A percentile compares a stretch with the other conserved stretches of the same genome.
These are phyloP conservation scores for Termitomyces sp. DNA, from an alignment of 768 basidiomycete genomes.

Conservation along the genomic window DNA sequence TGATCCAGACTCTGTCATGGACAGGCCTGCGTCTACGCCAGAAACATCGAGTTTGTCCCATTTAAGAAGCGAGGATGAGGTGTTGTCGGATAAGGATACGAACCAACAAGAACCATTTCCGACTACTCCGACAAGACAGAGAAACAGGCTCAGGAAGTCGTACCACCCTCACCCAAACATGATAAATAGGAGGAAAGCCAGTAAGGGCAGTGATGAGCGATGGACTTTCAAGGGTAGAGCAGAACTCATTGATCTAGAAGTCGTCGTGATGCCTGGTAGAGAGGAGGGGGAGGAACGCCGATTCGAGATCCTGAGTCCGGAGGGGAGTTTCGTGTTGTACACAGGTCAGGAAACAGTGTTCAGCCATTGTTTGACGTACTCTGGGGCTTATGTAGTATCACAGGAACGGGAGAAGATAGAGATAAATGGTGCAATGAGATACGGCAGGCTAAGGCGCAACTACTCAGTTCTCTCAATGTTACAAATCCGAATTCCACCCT, in stretches of 20 bases:
- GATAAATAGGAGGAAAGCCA: conserved; percentile 25
- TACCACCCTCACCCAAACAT: conserved; percentile 24
- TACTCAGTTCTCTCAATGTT: conserved; percentile 64
- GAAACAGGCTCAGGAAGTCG: conserved; percentile 15
- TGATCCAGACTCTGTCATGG: conserved; percentile 10
- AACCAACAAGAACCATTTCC: conserved; percentile 13
- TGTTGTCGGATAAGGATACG: conserved; percentile 21
- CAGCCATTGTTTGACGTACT: background rate
- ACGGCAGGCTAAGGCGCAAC: conserved; percentile 60
- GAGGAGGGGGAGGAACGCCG: conserved; percentile 48
- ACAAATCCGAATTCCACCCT: conserved; percentile 78
- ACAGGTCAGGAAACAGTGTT: conserved; percentile 37
- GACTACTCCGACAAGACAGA: conserved; percentile 12
- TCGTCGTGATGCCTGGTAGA: conserved; percentile 47
- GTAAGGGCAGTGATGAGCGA: conserved; percentile 52
- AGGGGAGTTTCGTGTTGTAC: conserved; percentile 71
- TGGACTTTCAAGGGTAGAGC: conserved; percentile 71
- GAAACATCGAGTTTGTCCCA: conserved; percentile 1
- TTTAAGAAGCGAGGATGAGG: conserved; percentile 53
- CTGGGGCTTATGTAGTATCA: background rate
- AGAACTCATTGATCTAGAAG: conserved; percentile 70
- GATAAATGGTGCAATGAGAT: conserved; percentile 66
- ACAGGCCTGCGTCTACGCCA: conserved; percentile 9
- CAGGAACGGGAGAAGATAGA: conserved; percentile 50
- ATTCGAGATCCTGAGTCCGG: conserved; percentile 74